Conservation (phyloP, 352 stramenopile species). For the Blastocystis sp. region DNA sequence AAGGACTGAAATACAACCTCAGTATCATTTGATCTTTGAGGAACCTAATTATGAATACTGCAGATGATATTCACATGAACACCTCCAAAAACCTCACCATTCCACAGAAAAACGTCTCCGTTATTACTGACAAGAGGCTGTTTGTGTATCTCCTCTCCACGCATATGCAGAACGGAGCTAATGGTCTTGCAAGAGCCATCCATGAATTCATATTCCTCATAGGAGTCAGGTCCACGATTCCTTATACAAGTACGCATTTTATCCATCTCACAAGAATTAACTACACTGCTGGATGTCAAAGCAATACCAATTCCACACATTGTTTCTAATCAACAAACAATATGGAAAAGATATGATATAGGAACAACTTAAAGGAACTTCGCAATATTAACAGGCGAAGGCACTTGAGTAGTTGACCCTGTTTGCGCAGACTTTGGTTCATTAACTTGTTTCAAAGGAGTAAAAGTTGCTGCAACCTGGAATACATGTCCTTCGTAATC, state of each 20-base stretch:
- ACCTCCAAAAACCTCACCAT: conserved; percentile 40
- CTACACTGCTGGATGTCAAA: background rate
- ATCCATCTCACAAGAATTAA: background rate
- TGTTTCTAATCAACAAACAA: background rate
- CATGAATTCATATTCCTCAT: background rate
- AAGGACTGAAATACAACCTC: background rate
- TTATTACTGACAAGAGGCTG: background rate
- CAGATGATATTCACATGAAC: background rate
- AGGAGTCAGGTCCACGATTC: conserved; percentile 56
- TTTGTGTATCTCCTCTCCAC: background rate
- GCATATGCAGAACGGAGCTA: conserved; percentile 27
- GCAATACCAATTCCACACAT: conserved; percentile 28
- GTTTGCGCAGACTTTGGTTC: background rate
- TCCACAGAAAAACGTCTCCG: conserved; percentile 53
- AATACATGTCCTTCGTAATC: conserved; percentile 60
- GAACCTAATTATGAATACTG: background rate
- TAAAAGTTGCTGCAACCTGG: conserved; percentile 53
- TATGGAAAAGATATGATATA: background rate
- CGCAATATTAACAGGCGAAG: background rate
- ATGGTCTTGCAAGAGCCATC: background rate
- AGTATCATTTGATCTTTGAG: background rate
- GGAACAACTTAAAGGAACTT: conserved; percentile 46
- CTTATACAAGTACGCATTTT: background rate
- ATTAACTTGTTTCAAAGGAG: conserved; percentile 21
- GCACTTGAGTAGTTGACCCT: background rate